These are phyloP conservation scores for Mortierella sp. DNA, from an alignment of 371 early-diverging fungal genomes.

Conservation along the genomic window DNA sequence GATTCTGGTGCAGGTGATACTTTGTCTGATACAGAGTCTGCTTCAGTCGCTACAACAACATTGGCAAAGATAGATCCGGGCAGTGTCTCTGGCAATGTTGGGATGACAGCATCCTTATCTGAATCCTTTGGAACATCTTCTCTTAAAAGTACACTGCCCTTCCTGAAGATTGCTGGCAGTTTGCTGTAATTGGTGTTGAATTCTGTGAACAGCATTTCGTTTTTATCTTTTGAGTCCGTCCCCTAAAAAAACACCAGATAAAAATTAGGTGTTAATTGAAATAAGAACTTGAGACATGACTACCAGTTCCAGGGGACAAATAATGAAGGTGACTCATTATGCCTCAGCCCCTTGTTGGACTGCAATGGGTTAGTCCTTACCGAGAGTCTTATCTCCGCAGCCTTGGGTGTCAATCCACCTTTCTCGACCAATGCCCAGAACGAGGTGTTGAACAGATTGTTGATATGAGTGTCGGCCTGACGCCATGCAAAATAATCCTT, in stretches of 20 bases:
- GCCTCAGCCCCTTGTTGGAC: neutral
- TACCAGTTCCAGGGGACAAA: neutral
- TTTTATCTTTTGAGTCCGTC: slow-evolving; percentile 87
- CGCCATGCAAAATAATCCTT: slow-evolving; percentile 96
- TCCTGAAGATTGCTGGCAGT: slow-evolving; percentile 83
- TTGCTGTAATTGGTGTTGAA: slow-evolving; percentile 92
- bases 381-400: slow-evolving; percentile 75
- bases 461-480: slow-evolving; percentile 94
- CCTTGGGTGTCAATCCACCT: slow-evolving; percentile 69
- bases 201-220: slow-evolving; percentile 88
- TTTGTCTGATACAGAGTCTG: neutral
- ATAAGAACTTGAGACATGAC: neutral
- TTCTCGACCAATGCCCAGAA: slow-evolving; percentile 93
- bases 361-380: slow-evolving; percentile 57
- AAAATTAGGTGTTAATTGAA: neutral
- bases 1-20: neutral
- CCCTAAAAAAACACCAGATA: slow-evolving; percentile 59
- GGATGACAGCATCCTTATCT: slow-evolving; percentile 42
- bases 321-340: neutral
- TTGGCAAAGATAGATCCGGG: slow-evolving; percentile 45
- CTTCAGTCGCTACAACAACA: neutral
- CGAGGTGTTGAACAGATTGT: slow-evolving; percentile 93
- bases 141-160: slow-evolving; percentile 86
- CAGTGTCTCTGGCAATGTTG: slow-evolving; percentile 42
- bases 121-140: slow-evolving; percentile 59